Percentiles rank a stretch among this genome's conserved stretches.
Evolutionary conservation across 441 rosid species (phyloP).

Genomic region (Heliophila coronopifolia): DNA sequence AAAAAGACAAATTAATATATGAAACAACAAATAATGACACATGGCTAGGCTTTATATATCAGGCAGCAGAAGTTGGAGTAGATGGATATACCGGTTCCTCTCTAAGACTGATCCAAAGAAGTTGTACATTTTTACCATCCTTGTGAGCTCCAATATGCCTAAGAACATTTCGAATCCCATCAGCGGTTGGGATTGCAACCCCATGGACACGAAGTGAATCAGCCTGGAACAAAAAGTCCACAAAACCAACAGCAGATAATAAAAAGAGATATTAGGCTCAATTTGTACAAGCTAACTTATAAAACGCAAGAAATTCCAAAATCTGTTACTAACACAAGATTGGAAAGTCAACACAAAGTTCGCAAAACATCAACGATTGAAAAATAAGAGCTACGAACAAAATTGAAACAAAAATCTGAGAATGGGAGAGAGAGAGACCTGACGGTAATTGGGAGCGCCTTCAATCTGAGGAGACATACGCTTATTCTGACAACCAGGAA

Average conservation of each 20-base stretch:
- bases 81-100: conserved; percentile 81
- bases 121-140: conserved; percentile 48
- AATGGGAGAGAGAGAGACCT: conserved; percentile 39
- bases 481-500: conserved; percentile 95
- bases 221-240: conserved; percentile 45
- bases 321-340: background rate
- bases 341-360: conserved; percentile 11
- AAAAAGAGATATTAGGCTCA: conserved; percentile 19
- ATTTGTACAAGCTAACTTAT: background rate
- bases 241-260: conserved; percentile 1
- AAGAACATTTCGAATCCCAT: conserved; percentile 82
- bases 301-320: background rate
- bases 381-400: background rate
- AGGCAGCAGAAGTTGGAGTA: background rate
- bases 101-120: conserved; percentile 92
- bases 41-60: background rate
- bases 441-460: conserved; percentile 98
- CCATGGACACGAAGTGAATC: conserved; percentile 80
- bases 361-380: too few relatives aligned
- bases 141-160: conserved; percentile 71
- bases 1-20: background rate
- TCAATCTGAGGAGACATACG: conserved; percentile 88
- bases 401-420: background rate
- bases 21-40: background rate
- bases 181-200: conserved; percentile 85